Evolutionary conservation across 2,329 filamentous ascomycete species (phyloP).

Genomic region (Arthrobotrys musiformis): DNA sequence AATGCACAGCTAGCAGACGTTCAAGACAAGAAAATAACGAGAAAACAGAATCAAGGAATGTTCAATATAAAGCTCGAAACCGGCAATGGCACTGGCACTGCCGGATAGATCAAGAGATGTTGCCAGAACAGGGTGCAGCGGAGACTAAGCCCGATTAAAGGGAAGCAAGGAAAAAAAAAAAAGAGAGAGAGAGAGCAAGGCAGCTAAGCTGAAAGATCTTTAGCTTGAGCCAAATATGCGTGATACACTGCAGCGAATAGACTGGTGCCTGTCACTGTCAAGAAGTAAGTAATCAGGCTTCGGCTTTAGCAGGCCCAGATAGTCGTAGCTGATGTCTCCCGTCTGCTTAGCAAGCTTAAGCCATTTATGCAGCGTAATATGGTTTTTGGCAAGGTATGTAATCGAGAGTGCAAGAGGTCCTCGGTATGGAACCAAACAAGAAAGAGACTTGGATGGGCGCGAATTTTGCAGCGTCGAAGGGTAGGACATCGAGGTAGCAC

Average conservation of each 20-base stretch:
- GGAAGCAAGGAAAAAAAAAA: too few relatives aligned
- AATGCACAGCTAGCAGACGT: not conserved
- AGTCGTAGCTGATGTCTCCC: not conserved
- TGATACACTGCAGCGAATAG: not conserved
- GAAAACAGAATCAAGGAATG: constrained; percentile 19
- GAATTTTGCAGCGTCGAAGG: not conserved
- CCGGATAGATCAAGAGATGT: not conserved
- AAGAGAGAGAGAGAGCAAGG: not conserved
- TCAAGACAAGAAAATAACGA: constrained; percentile 10
- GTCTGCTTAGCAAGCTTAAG: constrained; percentile 26
- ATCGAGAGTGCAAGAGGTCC: not conserved
- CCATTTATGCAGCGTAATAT: constrained; percentile 1
- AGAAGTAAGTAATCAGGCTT: constrained; percentile 39
- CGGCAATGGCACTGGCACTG: not conserved
- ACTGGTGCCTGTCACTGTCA: constrained; percentile 16
- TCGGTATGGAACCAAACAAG: constrained; percentile 1
- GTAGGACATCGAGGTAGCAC: not conserved
- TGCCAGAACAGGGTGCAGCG: not conserved
- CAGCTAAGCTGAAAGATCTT: not conserved
- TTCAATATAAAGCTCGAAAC: constrained; percentile 4
- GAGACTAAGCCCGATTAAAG: too few relatives aligned
- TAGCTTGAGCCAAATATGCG: not conserved
- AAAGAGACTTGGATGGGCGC: not conserved
- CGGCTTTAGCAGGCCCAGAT: constrained; percentile 15
- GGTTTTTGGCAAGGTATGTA: not conserved